Conservation (phyloP, 2,329 filamentous ascomycete species). For the Penicillium sp. region DNA sequence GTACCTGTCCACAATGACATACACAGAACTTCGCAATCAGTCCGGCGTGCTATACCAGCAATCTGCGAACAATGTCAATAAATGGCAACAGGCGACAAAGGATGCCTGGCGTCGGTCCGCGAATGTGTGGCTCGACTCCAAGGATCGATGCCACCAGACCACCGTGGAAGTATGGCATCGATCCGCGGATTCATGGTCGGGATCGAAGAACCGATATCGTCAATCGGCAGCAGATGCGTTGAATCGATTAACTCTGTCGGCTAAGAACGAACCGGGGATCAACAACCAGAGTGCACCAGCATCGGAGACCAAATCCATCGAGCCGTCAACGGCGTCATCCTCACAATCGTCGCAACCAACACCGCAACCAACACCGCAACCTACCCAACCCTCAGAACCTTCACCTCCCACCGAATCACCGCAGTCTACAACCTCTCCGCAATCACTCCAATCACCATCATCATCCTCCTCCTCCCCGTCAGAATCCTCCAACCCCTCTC, state of each 20-base stretch:
- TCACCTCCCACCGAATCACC: too few species aligned
- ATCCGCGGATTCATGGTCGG: constrained; percentile 3
- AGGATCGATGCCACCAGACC: constrained; percentile 10
- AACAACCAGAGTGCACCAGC: too few species aligned
- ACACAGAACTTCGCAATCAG: constrained; percentile 3
- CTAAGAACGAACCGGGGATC: too few species aligned
- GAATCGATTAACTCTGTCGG: too few species aligned
- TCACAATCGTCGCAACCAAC: neutral
- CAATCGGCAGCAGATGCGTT: constrained; percentile 11
- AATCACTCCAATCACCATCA: neutral
- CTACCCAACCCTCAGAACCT: neutral
- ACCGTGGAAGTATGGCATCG: constrained; percentile 7
- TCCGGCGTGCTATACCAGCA: constrained; percentile 7
- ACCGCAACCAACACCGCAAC: neutral
- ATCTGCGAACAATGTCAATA: too few species aligned
- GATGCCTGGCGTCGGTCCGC: constrained; percentile 14
- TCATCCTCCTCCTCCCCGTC: too few species aligned
- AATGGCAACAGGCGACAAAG: too few species aligned
- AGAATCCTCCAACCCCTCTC: too few species aligned
- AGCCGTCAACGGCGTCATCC: neutral
- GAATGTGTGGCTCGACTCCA: constrained; percentile 10
- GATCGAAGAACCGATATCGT: constrained; percentile 1
- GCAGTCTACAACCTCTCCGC: too few species aligned
- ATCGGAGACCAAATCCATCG: constrained; percentile 10
- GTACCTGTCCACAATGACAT: constrained; percentile 6